Conservation (phyloP, 495 filamentous ascomycete genomes). For the Podospora didyma region DNA sequence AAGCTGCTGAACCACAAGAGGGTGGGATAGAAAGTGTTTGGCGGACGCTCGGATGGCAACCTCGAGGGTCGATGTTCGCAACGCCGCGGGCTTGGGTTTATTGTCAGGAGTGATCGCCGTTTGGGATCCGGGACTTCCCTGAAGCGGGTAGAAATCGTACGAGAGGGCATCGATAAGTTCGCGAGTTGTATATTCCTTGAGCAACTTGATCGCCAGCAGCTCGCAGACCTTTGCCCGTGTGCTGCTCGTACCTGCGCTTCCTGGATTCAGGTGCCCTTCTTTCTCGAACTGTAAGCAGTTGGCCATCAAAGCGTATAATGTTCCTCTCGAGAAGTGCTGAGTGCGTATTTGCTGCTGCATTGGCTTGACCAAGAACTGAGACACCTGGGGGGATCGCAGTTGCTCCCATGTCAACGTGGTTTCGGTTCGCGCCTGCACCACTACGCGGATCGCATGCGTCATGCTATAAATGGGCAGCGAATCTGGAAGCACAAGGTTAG, state of each 20-base stretch:
- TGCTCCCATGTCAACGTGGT: slow-evolving; percentile 95
- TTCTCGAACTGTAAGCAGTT: slow-evolving; percentile 92
- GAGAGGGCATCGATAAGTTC: slow-evolving; percentile 89
- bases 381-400: slow-evolving; percentile 87
- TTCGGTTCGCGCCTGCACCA: slow-evolving; percentile 79
- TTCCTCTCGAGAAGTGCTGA: slow-evolving; percentile 78
- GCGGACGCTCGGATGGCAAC: slow-evolving; percentile 85
- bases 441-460: slow-evolving; percentile 79
- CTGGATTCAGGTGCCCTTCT: slow-evolving; percentile 74
- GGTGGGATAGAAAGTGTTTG: slow-evolving; percentile 86
- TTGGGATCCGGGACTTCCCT: slow-evolving; percentile 56
- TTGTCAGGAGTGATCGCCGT: slow-evolving; percentile 35
- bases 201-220: slow-evolving; percentile 82
- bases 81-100: slow-evolving; percentile 45
- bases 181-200: slow-evolving; percentile 82
- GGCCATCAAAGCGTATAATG: slow-evolving; percentile 83
- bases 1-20: slow-evolving; percentile 83
- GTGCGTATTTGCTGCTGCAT: slow-evolving; percentile 75
- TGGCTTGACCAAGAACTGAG: slow-evolving; percentile 91
- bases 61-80: slow-evolving; percentile 83
- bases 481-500: slow-evolving; percentile 23
- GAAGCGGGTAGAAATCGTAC: slow-evolving; percentile 90
- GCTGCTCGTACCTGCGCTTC: slow-evolving; percentile 73
- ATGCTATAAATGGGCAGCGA: slow-evolving; percentile 81
- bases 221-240: slow-evolving; percentile 86